These are phyloP conservation scores for Kluyveromyces starmeri DNA, from an alignment of 805 yeast species.

Conservation along the genomic window DNA sequence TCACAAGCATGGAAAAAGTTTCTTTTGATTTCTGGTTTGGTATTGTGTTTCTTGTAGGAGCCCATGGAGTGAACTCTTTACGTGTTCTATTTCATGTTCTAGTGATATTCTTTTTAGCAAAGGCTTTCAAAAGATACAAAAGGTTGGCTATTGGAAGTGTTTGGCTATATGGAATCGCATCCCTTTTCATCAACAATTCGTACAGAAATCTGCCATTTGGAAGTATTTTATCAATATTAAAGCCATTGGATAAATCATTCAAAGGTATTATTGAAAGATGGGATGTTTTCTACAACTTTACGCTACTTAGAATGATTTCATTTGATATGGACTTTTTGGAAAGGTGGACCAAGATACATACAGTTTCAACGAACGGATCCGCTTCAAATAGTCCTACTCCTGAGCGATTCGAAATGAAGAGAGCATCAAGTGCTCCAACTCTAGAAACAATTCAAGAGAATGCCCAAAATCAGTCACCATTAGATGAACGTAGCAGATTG, in stretches of 20 bases:
- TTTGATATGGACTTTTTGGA: slow-evolving; percentile 69
- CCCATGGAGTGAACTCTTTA: slow-evolving; percentile 71
- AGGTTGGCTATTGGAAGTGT: slow-evolving; percentile 36
- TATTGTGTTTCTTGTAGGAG: slow-evolving; percentile 51
- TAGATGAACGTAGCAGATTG: slow-evolving; percentile 57
- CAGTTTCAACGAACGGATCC: slow-evolving; percentile 6
- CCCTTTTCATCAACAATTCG: slow-evolving; percentile 70
- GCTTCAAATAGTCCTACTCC: slow-evolving; percentile 5
- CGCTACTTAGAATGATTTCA: slow-evolving; percentile 74
- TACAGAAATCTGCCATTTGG: slow-evolving; percentile 48
- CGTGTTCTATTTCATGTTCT: slow-evolving; percentile 52
- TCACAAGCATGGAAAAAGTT: slow-evolving; percentile 33
- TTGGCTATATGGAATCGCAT: slow-evolving; percentile 76
- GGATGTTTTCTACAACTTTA: slow-evolving; percentile 94
- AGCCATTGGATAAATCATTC: slow-evolving; percentile 49
- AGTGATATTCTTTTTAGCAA: slow-evolving; percentile 36
- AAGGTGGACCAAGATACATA: slow-evolving; percentile 20
- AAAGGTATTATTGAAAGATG: slow-evolving; percentile 79
- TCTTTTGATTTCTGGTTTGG: slow-evolving; percentile 73
- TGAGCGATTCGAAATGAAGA: slow-evolving; percentile 17
- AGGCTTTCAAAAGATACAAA: slow-evolving; percentile 22
- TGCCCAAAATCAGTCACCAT: slow-evolving; percentile 11
- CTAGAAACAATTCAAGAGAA: slow-evolving; percentile 14
- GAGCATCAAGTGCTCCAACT: slow-evolving; percentile 11
- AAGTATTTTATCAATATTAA: slow-evolving; percentile 32